phyloP scores from a whole-genome alignment of 2,329 filamentous ascomycete genomes.

The Pseudomassariella vexata region DNA sequence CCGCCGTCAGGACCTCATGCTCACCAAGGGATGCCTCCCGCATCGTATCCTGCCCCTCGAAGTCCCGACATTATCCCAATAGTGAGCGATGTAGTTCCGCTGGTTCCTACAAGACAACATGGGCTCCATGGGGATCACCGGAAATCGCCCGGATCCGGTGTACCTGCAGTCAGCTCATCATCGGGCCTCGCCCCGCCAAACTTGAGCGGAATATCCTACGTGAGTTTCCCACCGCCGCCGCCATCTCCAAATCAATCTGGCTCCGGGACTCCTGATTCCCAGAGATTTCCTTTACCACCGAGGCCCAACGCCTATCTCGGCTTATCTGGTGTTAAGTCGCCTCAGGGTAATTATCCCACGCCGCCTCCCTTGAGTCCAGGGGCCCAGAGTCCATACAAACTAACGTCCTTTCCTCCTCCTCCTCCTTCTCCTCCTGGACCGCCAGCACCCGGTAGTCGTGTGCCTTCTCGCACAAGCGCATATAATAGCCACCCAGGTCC shows the following conservation, averaged over 20 bases:
- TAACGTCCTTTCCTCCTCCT: conserved; percentile 11
- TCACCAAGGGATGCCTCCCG: too few relatives aligned
- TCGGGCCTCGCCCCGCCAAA: conserved; percentile 3
- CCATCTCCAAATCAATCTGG: conserved; percentile 5
- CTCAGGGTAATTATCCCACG: not conserved
- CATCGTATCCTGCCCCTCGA: too few relatives aligned
- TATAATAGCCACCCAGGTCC: too few relatives aligned
- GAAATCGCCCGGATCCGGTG: too few relatives aligned
- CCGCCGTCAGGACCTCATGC: not conserved
- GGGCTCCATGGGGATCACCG: too few relatives aligned
- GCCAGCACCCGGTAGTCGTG: too few relatives aligned
- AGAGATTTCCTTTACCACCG: conserved; percentile 1
- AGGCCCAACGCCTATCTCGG: not conserved
- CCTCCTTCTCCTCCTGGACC: conserved; percentile 13
- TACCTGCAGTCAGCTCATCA: too few relatives aligned
- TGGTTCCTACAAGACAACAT: too few relatives aligned
- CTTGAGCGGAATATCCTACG: conserved; percentile 5
- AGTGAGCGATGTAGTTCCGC: too few relatives aligned
- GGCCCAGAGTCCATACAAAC: conserved; percentile 1
- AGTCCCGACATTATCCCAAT: too few relatives aligned
- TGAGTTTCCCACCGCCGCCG: conserved; percentile 8
- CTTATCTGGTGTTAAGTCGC: not conserved
- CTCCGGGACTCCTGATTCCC: not conserved
- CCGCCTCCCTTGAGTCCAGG: not conserved
- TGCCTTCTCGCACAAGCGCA: too few relatives aligned